These are phyloP conservation scores for Pholiota microspora DNA, from an alignment of 768 basidiomycete genomes.

Conservation along the genomic window DNA sequence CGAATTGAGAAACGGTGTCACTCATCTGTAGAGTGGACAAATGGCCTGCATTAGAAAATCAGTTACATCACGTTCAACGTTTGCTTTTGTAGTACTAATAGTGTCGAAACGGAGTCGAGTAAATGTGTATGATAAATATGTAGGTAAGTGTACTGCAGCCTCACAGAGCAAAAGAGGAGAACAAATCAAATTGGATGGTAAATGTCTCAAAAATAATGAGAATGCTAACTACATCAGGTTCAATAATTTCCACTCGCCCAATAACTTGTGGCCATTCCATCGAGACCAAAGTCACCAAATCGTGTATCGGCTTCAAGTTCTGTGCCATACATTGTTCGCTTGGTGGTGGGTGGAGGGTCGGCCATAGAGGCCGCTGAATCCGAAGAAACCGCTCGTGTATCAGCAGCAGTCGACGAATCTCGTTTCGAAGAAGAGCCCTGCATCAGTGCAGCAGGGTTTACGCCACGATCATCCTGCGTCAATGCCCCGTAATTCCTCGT, in stretches of 20 bases:
- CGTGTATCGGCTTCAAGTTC: slow-evolving; percentile 80
- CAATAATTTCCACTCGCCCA: slow-evolving; percentile 56
- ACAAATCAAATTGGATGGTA: background rate
- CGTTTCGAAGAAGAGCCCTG: slow-evolving; percentile 26
- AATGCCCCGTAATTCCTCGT: slow-evolving; percentile 34
- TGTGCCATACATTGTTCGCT: slow-evolving; percentile 82
- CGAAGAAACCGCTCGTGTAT: slow-evolving; percentile 11
- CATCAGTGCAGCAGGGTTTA: slow-evolving; percentile 40
- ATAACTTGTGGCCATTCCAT: slow-evolving; percentile 72
- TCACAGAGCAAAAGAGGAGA: background rate
- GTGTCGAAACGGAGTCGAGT: too few relatives aligned
- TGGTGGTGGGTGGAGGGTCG: slow-evolving; percentile 35
- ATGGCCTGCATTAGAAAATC: too few relatives aligned
- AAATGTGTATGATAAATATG: too few relatives aligned
- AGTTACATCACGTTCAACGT: too few relatives aligned
- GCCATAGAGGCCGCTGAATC: slow-evolving; percentile 29
- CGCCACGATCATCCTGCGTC: slow-evolving; percentile 23
- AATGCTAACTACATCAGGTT: slow-evolving; percentile 14
- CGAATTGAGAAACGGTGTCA: background rate
- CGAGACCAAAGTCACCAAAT: slow-evolving; percentile 82
- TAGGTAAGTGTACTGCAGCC: too few relatives aligned
- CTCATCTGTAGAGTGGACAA: too few relatives aligned
- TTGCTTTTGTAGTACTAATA: too few relatives aligned
- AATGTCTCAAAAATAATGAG: background rate
- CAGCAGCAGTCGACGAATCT: slow-evolving; percentile 30